Base-by-base conservation (phyloP, 495 filamentous ascomycete genomes). In the Penicillium psychrofluorescens region DNA sequence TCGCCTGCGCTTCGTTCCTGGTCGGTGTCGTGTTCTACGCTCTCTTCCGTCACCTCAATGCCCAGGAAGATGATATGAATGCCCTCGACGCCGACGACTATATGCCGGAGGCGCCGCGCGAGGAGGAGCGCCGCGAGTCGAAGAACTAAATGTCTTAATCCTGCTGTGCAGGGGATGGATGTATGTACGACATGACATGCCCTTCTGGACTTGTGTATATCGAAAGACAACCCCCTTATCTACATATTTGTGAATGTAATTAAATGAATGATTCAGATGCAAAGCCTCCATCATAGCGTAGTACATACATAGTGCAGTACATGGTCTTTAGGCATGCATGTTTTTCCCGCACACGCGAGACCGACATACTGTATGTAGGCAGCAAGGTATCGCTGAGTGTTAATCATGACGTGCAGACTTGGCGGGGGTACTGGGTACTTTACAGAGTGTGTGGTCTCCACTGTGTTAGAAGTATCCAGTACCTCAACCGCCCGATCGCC, bases 1-100 rank as follows among this genome's bases (percentile, higher is more conserved):
- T 85, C 41, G 85, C 80, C 27, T 55, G 45, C 42, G 72, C 63
- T 9, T 71, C 62, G 7, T 72, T 69, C 51, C 8, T 61, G 11
- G 55, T 55, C n/a, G 68, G 69, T 50, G 54, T 67, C 27, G 49
- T 73, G 49, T 76, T 76, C 67, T 76, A 44, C 51, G 1, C 59
- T 7, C 35, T 67, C 27, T 74, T 70, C 62, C 59, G 53, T 45
- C 62, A 66, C 46, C 55, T 69, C 15, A 75, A 77, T 45, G 57
- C 55, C 22, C 49, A 67, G 44, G 71, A 76, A 45, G 65, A 71
- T 35, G 58, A 61, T 28, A 65, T 75, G 71, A 75, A 74, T 32
- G 67, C 64, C 1, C 58, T 77, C 1, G 72, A 75, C 48, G 62
- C 58, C 3, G 55, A 57, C n/a, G 55, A 65, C 35, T 31, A 29